Evolutionary conservation across 2,329 filamentous ascomycete species (phyloP).

Genomic region (Sphaerulina vaccinii): DNA sequence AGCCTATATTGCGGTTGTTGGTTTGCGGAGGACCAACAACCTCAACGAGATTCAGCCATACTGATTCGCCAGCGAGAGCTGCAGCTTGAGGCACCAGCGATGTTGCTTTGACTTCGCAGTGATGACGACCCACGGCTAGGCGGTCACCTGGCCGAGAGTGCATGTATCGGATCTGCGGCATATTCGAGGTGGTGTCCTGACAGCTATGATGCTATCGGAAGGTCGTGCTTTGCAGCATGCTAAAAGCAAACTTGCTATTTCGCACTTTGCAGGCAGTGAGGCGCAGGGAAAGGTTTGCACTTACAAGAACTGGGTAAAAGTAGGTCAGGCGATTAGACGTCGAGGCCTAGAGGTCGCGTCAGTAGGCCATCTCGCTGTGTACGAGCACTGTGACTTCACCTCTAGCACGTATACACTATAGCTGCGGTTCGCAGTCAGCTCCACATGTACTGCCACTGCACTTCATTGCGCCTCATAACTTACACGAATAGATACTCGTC

Average conservation of each 20-base stretch:
- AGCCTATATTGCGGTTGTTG: slow-evolving; percentile 13
- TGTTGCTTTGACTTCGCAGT: slow-evolving; percentile 3
- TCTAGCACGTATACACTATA: slow-evolving; percentile 57
- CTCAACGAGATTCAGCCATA: slow-evolving; percentile 15
- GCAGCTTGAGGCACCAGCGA: not conserved
- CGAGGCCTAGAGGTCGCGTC: slow-evolving; percentile 14
- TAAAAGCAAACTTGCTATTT: not conserved
- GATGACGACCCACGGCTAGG: not conserved
- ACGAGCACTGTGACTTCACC: slow-evolving; percentile 34
- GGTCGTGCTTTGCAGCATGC: not conserved
- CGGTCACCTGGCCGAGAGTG: slow-evolving; percentile 19
- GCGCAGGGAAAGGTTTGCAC: slow-evolving; percentile 5
- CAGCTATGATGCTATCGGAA: not conserved
- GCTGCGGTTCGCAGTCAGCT: slow-evolving; percentile 36
- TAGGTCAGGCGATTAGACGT: slow-evolving; percentile 20
- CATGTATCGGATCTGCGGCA: slow-evolving; percentile 3
- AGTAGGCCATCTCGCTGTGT: not conserved
- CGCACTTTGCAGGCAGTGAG: not conserved
- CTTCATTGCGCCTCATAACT: slow-evolving; percentile 49
- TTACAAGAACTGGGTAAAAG: slow-evolving; percentile 20
- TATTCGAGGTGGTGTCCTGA: not conserved
- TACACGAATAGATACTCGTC: slow-evolving; percentile 81
- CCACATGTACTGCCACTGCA: slow-evolving; percentile 46
- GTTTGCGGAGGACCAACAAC: slow-evolving; percentile 24
- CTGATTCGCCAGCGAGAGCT: slow-evolving; percentile 19